Base-by-base conservation (phyloP, 129 eudicot species). In the Erigeron canadensis region DNA sequence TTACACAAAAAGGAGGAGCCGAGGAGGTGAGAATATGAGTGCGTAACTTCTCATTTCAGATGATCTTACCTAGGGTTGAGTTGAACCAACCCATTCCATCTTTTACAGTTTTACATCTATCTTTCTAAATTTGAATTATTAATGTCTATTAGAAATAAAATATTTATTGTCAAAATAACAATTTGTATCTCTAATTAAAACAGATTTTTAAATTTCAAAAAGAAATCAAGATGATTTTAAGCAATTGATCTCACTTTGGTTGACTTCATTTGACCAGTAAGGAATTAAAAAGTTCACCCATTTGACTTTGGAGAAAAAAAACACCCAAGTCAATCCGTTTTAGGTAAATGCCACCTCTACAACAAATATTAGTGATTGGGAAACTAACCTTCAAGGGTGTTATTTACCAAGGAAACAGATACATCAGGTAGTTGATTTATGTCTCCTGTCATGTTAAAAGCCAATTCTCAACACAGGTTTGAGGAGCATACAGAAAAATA, bases 341-440 rank as follows among this genome's bases (percentile, higher is more conserved):
- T 51, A 51, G 57, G 57, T 19, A 50, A 50, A 19, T n/a, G 57
- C 21, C 57, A 50, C 21, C 21, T 50, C 17, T 50, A 50, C 57
- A 39, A 18, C 38, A 22, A 39, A 59, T 43, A 23, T 15, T 72
- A 41, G 8, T 77, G 47, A 34, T 44, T 39, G 28, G 71, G 16
- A 60, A 55, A 55, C 53, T 62, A 54, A 92, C 98, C 95, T 89
- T 90, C 99, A 17, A 94, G 81, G n/a, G 85, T 74, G 79, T 89
- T 84, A 74, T 54, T 69, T 74, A 82, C 77, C 46, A 94, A 84
- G 57, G 81, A 84, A 63, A 89, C 80, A 4, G 99, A 94, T 73
- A 81, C 87, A 67, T 84, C 89, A 13, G 99, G 99, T 68, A 94
- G 69, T 7, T 19, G 63, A 79, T 90, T 82, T 45, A 60, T 58